A percentile compares a stretch with the other conserved stretches of the same genome.
Conservation (phyloP, 345 rosid species). For the Murraya paniculata region DNA sequence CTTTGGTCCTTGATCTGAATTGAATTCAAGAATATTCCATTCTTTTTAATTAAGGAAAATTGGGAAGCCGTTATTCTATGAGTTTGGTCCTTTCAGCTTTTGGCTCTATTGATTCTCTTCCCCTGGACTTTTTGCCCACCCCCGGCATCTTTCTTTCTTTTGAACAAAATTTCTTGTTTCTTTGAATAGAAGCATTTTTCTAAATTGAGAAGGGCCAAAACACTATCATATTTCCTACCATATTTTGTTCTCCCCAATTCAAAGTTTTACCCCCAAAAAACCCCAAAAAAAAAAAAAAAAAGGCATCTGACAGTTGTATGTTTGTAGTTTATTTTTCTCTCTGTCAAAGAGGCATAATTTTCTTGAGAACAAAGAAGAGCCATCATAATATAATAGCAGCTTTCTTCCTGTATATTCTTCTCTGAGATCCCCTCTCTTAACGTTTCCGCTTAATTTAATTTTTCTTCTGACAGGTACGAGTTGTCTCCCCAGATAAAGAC, state of each 20-base stretch:
- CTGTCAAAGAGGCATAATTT: not conserved
- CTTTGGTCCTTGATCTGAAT: too few species aligned
- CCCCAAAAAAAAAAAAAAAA: too few species aligned
- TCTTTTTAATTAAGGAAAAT: too few species aligned
- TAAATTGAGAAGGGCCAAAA: not conserved
- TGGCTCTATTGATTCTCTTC: too few species aligned
- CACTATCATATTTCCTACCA: not conserved
- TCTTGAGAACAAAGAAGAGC: not conserved
- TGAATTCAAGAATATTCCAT: too few species aligned
- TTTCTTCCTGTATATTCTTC: not conserved
- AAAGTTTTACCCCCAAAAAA: not conserved
- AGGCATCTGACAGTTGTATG: not conserved
- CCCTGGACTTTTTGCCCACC: too few species aligned
- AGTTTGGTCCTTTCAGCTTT: too few species aligned
- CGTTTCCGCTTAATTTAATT: constrained; percentile 9
- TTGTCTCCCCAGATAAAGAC: constrained; percentile 98
- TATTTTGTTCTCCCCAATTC: not conserved
- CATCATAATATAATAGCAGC: not conserved
- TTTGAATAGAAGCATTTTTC: too few species aligned
- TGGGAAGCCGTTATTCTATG: too few species aligned
- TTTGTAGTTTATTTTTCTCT: not conserved
- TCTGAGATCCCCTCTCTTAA: not conserved
- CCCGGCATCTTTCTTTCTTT: too few species aligned
- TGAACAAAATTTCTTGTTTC: too few species aligned
- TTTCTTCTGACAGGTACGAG: constrained; percentile 63